Evolutionary conservation across 2,329 filamentous ascomycete species (phyloP), one percentile per base, ranked within the genome.

Genomic region (Cladophialophora chaetospira): DNA sequence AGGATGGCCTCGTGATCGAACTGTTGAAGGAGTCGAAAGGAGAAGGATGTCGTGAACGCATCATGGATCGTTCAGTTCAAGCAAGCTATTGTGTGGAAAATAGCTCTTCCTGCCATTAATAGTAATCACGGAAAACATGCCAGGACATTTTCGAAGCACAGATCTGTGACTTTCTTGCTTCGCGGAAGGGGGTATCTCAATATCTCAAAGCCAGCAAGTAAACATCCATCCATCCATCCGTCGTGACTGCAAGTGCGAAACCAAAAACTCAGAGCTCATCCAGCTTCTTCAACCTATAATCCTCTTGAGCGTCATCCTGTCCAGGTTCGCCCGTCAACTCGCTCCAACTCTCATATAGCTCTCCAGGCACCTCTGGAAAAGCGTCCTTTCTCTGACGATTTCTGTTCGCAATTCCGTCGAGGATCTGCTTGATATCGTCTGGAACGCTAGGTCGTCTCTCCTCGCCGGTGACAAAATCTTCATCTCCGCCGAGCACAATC

Each of bases 381-480:
- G 31, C 29, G 17, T 53, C 36, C 17, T 63, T 63, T 11, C 51
- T 44, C 13, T 52, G 29, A 11, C 48, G 42, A 31, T 60, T 62
- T 21, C 54, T 43, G 8, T 58, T 57, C 4, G 54, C 58, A 23
- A 60, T 58, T 4, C 55, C 52, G 6, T 44, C 28, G 9, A 63
- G 44, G 21, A 63, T 35, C 25, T 31, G 36, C 33, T 49, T 55
- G 19, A 61, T 55, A 17, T 61, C 58, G 15, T 61, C 51, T 8
- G 58, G 58, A 3, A 61, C 43, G 38, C 50, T 40, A 13, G 43
- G 45, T 23, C 23, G 21, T 19, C 8, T 29, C 23, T 33, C 54
- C 11, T 17, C 47, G 11, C 25, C 13, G 5, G 11, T 6, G 11
- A 6, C 11, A 13, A 17, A 11, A 19, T 49, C 36, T n/a, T 13